Percentiles rank a stretch among this genome's conserved stretches.
Conservation (phyloP, 768 basidiomycete genomes). For the Megacollybia marginata region DNA sequence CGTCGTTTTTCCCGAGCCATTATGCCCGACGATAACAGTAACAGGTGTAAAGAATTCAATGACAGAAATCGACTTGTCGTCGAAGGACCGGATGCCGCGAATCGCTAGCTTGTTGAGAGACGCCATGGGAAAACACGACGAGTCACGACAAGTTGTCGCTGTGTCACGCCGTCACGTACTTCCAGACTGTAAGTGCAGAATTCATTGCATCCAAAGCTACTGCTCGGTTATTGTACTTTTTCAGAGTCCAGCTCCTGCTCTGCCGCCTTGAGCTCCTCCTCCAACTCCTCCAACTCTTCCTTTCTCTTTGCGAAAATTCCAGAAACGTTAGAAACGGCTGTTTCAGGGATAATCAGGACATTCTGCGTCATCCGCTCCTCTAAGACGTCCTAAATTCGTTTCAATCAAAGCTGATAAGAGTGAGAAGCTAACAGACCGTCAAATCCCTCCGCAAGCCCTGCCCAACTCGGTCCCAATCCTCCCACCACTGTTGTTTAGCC, state of each 20-base stretch:
- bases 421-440: constrained; percentile 31
- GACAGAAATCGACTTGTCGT: constrained; percentile 87
- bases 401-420: constrained; percentile 1
- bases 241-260: constrained; percentile 23
- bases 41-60: constrained; percentile 98
- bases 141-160: not conserved
- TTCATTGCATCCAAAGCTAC: too few relatives aligned
- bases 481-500: constrained; percentile 59
- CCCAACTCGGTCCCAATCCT: constrained; percentile 56
- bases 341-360: constrained; percentile 43
- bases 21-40: constrained; percentile 97
- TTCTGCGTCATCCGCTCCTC: constrained; percentile 41
- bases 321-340: constrained; percentile 39
- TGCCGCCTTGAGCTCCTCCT: constrained; percentile 34
- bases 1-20: constrained; percentile 98
- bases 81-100: constrained; percentile 90
- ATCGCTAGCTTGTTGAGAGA: constrained; percentile 90
- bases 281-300: constrained; percentile 35
- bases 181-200: too few relatives aligned
- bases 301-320: constrained; percentile 32
- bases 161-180: not conserved
- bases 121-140: constrained; percentile 44
- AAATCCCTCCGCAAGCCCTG: constrained; percentile 61
- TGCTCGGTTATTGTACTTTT: not conserved
- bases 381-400: constrained; percentile 34